Evolutionary conservation across 176 grass and related monocot species (phyloP).

Genomic region (Sorghum bicolor): DNA sequence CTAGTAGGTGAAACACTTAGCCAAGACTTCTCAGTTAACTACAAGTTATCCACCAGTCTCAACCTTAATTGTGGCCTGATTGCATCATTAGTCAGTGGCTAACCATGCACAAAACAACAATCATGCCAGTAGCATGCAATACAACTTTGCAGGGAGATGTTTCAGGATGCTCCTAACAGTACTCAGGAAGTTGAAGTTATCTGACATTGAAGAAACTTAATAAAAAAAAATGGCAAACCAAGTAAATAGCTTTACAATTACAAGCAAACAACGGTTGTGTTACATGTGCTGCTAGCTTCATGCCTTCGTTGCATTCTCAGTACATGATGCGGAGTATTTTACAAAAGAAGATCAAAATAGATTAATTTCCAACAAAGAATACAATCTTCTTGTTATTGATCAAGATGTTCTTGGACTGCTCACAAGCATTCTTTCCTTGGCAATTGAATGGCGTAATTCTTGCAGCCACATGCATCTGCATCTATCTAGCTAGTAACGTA

Average conservation of each 20-base stretch:
- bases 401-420: background rate
- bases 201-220: background rate
- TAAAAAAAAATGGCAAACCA: background rate
- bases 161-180: background rate
- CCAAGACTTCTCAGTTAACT: background rate
- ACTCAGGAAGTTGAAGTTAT: background rate
- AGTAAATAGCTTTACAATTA: conserved; percentile 13
- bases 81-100: background rate
- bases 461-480: background rate
- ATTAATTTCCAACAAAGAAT: background rate
- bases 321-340: background rate
- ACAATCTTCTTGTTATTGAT: background rate
- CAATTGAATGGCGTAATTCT: background rate
- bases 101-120: background rate
- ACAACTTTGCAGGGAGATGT: background rate
- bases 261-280: background rate
- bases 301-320: background rate
- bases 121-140: background rate
- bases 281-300: background rate
- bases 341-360: background rate
- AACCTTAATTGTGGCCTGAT: background rate
- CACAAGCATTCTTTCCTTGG: background rate
- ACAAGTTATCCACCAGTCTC: background rate
- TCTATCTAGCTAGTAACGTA: background rate
- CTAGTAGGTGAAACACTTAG: background rate